Conservation (phyloP, 2,329 filamentous ascomycete species). For the Epichloe baconii region DNA sequence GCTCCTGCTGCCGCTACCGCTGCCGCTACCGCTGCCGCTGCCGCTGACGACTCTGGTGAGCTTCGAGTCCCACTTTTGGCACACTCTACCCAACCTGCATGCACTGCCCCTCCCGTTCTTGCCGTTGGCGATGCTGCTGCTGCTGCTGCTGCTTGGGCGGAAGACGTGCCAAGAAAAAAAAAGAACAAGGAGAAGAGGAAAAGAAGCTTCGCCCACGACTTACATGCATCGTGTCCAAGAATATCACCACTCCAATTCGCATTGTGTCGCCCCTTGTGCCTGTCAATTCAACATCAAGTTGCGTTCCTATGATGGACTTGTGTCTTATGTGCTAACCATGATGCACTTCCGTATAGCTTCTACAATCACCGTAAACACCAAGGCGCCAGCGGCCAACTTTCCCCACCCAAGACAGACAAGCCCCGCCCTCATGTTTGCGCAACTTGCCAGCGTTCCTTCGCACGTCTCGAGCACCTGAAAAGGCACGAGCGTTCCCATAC, state of each 20-base stretch:
- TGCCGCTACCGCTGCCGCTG: too few relatives aligned
- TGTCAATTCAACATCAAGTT: neutral
- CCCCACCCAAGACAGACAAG: constrained; percentile 94
- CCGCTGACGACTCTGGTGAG: constrained; percentile 28
- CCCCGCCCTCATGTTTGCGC: constrained; percentile 87
- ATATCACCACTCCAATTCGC: neutral
- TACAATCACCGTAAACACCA: constrained; percentile 39
- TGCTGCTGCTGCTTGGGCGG: constrained; percentile 3
- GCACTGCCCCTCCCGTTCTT: constrained; percentile 22
- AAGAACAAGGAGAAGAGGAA: neutral
- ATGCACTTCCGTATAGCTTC: constrained; percentile 22
- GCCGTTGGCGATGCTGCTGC: constrained; percentile 6
- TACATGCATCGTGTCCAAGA: neutral
- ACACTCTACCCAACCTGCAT: constrained; percentile 1
- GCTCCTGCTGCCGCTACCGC: constrained; percentile 10
- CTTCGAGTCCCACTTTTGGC: constrained; percentile 6
- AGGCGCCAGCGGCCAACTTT: constrained; percentile 32
- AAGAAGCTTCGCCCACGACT: neutral
- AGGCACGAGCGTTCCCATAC: constrained; percentile 96
- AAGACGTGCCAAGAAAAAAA: too few relatives aligned
- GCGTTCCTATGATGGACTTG: neutral
- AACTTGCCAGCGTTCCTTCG: constrained; percentile 86
- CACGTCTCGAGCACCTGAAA: constrained; percentile 89
- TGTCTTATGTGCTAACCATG: constrained; percentile 17
- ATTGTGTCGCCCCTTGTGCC: neutral